These are phyloP conservation scores for Lophiostoma macrostomum DNA, from an alignment of 495 filamentous ascomycete genomes.

Conservation along the genomic window DNA sequence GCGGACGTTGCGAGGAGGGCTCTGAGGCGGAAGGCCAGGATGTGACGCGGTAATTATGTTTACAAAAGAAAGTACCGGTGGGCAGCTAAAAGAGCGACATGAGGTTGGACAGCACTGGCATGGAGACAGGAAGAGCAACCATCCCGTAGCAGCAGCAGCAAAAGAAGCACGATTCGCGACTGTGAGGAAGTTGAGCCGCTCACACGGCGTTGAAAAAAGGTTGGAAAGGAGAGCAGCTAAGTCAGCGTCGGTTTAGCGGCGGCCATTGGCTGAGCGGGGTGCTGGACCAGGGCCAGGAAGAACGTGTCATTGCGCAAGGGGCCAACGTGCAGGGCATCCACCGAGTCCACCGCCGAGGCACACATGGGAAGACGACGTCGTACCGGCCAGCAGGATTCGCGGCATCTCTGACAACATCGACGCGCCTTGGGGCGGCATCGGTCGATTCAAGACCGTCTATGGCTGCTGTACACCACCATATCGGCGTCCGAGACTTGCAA, in stretches of 20 bases:
- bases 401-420: not conserved
- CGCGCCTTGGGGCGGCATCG: not conserved
- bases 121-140: constrained; percentile 19
- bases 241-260: constrained; percentile 12
- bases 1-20: constrained; percentile 24
- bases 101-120: constrained; percentile 22
- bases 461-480: not conserved
- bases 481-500: not conserved
- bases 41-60: constrained; percentile 26
- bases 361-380: not conserved
- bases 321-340: not conserved
- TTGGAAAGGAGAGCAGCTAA: constrained; percentile 14
- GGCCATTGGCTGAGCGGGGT: constrained; percentile 1
- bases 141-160: constrained; percentile 26
- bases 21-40: constrained; percentile 23
- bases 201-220: not conserved
- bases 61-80: constrained; percentile 33
- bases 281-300: no score
- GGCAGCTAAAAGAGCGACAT: constrained; percentile 35
- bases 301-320: constrained; percentile 1
- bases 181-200: constrained; percentile 19
- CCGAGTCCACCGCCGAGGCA: no score
- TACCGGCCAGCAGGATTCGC: not conserved
- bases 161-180: constrained; percentile 18
- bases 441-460: not conserved